These are phyloP conservation scores for Trifolium fragiferum DNA, from an alignment of 306 rosid genomes.

Conservation along the genomic window DNA sequence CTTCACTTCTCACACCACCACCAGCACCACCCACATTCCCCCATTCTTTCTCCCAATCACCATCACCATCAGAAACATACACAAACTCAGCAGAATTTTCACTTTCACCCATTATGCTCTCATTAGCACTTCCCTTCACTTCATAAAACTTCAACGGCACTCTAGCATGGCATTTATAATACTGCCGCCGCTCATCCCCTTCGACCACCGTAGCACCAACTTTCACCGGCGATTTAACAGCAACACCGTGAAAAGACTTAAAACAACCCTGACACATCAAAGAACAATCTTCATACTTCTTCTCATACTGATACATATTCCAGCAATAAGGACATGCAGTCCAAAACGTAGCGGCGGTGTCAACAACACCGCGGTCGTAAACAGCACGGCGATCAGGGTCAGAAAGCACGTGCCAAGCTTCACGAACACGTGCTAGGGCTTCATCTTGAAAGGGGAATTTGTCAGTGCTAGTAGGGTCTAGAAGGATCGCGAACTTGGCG, in stretches of 20 bases:
- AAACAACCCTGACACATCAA: conserved; percentile 63
- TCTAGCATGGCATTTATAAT: conserved; percentile 46
- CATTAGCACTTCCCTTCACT: conserved; percentile 1
- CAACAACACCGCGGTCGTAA: conserved; percentile 32
- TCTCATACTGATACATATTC: conserved; percentile 59
- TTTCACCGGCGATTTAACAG: conserved; percentile 54
- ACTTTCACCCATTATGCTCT: neutral
- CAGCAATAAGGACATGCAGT: conserved; percentile 78
- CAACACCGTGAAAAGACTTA: conserved; percentile 61
- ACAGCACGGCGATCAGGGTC: conserved; percentile 47
- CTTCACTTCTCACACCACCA: conserved; percentile 15
- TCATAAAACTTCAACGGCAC: conserved; percentile 48
- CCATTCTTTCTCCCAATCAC: neutral
- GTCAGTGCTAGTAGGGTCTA: conserved; percentile 48
- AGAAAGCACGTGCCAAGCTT: conserved; percentile 64
- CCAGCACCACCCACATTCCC: neutral
- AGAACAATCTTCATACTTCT: conserved; percentile 55
- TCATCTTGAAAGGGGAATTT: conserved; percentile 49
- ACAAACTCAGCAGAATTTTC: neutral
- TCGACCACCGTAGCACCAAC: conserved; percentile 37
- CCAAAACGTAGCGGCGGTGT: conserved; percentile 59
- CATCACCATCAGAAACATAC: conserved; percentile 38
- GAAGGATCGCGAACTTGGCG: conserved; percentile 49
- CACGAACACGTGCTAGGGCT: conserved; percentile 50
- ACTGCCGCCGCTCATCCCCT: conserved; percentile 52